Base-by-base conservation (phyloP, 176 grass and related monocot genomes). In the Calamus simplicifolius region DNA sequence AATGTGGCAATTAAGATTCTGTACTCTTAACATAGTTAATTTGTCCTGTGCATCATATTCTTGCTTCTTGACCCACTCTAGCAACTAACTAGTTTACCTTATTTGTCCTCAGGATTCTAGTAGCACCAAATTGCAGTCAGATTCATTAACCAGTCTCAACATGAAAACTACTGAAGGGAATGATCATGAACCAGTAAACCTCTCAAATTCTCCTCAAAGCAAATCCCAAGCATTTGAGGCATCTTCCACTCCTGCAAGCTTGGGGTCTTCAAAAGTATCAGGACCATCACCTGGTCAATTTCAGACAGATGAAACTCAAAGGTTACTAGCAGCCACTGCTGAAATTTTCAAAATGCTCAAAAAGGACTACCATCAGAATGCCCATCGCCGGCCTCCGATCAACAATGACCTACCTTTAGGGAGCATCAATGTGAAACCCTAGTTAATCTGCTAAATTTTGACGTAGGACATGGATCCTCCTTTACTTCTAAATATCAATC, bases 291-390 rank as follows among this genome's bases (percentile, higher is more conserved):
- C 6, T 35, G 31, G 31, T 10, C 31, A 35, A 35, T 7, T 35
- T 35, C 31, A 35, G 7, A 35, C 7, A 10, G 31, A 35, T 35
- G 31, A 35, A 29, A 70, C 58, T 29, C 56, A 59, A 29, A 70
- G 50, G 18, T 23, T 70, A 50, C 13, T 50, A 50, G 55, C 15
- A 21, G 56, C 68, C 1, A 29, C 27, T 3, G 58, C 16, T 53
- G 50, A 72, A 35, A 43, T 62, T 19, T 62, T 43, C 58, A 61
- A 30, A 62, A 54, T 63, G 50, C 27, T 72, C 25, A 62, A 72
- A 50, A 62, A 38, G 27, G 69, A 72, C 29, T 72, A 72, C 49
- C 16, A 72, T 25, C 35, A 43, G 35, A 7, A 13, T 12, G 35
- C 35, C 35, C 35, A 13, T 13, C 10, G 35, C 1, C 7, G 35